Conservation (phyloP, 169 alveolate genomes). For the Neospora caninum region DNA sequence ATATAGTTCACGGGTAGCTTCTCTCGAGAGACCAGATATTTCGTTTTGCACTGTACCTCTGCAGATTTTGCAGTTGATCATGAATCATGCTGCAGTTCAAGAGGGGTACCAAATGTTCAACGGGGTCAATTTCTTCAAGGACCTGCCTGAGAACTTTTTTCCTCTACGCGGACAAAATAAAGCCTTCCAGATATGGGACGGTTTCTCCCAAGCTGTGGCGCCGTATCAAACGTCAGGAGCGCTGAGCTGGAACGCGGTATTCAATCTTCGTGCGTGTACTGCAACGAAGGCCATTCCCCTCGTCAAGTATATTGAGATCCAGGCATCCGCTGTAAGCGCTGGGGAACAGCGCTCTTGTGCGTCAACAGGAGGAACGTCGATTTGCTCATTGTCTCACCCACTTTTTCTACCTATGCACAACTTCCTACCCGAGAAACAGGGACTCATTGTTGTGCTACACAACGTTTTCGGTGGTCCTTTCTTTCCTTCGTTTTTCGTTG, state of each 20-base stretch:
- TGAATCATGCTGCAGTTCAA: neutral
- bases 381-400: too few relatives aligned
- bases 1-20: too few relatives aligned
- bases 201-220: neutral
- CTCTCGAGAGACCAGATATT: too few relatives aligned
- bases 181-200: slow-evolving; percentile 5
- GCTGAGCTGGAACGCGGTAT: neutral
- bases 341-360: too few relatives aligned
- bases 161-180: neutral
- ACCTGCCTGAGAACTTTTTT: neutral
- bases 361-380: too few relatives aligned
- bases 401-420: too few relatives aligned
- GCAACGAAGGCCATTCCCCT: neutral
- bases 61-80: slow-evolving; percentile 8
- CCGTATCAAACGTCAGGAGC: neutral
- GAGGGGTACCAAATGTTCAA: neutral
- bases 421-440: too few relatives aligned
- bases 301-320: neutral
- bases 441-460: too few relatives aligned
- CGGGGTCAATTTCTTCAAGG: neutral
- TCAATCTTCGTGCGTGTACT: slow-evolving; percentile 10
- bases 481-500: too few relatives aligned
- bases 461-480: too few relatives aligned
- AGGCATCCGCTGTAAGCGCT: too few relatives aligned
- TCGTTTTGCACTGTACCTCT: neutral